A percentile compares a stretch with the other conserved stretches of the same genome.
Conservation (phyloP, 305 asterid species). For the Fraxinus floribunda region DNA sequence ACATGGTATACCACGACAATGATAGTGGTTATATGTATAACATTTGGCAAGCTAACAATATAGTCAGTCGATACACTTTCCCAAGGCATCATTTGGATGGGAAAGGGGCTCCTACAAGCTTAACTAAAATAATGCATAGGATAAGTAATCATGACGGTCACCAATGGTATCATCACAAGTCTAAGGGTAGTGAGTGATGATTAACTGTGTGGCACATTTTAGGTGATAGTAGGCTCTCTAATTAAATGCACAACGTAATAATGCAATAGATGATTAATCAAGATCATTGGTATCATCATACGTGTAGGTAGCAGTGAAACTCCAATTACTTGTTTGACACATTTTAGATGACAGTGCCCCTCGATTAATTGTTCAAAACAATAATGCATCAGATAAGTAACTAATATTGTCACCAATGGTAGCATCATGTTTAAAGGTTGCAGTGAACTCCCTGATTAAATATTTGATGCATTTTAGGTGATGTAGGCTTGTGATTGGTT, state of each 20-base stretch:
- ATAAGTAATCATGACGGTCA: background rate
- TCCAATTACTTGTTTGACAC: background rate
- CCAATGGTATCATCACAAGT: background rate
- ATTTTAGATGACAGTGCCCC: background rate
- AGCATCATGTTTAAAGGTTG: background rate
- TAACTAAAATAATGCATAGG: background rate
- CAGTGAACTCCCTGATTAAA: background rate
- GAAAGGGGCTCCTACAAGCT: background rate
- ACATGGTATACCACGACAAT: background rate
- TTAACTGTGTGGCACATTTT: background rate
- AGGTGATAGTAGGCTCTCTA: background rate
- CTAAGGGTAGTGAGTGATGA: background rate
- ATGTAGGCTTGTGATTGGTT: background rate
- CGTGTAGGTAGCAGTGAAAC: background rate
- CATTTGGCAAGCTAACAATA: background rate
- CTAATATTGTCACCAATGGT: background rate
- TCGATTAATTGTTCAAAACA: background rate
- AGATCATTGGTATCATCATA: background rate
- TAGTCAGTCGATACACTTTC: background rate
- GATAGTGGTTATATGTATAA: background rate
- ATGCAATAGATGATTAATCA: background rate
- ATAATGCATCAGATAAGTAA: background rate
- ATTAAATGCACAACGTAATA: background rate
- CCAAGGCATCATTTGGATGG: background rate
- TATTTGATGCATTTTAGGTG: background rate